phyloP scores from a whole-genome alignment of 2,329 filamentous ascomycete genomes.

The Aspergillus fructus region DNA sequence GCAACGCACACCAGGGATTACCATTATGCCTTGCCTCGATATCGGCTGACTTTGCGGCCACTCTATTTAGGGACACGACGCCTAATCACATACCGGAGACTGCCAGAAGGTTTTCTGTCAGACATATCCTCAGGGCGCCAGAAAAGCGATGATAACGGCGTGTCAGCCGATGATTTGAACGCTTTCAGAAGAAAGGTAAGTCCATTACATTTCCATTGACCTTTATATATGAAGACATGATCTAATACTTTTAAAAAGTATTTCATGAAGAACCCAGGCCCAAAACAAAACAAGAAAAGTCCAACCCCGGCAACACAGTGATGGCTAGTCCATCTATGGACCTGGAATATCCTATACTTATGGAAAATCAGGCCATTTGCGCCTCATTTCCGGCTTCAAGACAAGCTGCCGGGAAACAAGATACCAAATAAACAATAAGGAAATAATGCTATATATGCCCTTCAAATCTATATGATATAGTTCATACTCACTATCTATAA shows the following conservation, averaged over 20 bases:
- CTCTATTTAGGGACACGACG: conserved; percentile 70
- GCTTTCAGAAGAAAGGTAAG: conserved; percentile 58
- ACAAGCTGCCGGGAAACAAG: background rate
- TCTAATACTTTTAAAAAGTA: background rate
- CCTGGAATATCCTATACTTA: background rate
- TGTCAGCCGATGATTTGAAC: conserved; percentile 66
- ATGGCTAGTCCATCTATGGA: background rate
- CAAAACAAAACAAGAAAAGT: background rate
- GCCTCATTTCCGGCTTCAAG: background rate
- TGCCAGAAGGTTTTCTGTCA: conserved; percentile 56
- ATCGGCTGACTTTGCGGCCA: background rate
- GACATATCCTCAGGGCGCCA: conserved; percentile 34
- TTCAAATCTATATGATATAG: background rate
- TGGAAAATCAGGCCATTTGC: background rate
- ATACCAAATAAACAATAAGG: background rate
- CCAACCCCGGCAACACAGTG: background rate
- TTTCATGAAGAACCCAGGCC: background rate
- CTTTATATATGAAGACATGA: background rate
- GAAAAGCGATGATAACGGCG: conserved; percentile 38
- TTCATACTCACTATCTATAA: conserved; percentile 6
- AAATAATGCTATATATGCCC: background rate
- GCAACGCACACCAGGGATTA: conserved; percentile 25
- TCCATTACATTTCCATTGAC: background rate
- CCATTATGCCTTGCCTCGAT: background rate
- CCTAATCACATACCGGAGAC: conserved; percentile 79